A percentile compares a stretch with the other conserved stretches of the same genome.
Evolutionary conservation across 208 protist species (phyloP).

Genomic region (Crithidia thermophila): DNA sequence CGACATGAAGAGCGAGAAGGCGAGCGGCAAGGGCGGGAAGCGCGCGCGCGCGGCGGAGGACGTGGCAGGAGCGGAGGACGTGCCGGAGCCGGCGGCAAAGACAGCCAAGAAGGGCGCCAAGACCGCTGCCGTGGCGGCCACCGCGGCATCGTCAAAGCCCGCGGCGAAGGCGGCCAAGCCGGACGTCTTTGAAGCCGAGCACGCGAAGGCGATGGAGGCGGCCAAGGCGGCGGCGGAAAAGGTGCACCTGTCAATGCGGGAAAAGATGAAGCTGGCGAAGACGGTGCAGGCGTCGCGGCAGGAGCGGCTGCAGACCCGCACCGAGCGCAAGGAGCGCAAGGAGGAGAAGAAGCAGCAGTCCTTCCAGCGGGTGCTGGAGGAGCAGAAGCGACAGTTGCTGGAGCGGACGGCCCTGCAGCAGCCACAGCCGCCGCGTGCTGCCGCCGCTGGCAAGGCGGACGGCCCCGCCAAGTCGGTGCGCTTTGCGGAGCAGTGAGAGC

Average conservation of each 20-base stretch:
- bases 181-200: conserved; percentile 60
- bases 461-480: conserved; percentile 53
- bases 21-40: conserved; percentile 18
- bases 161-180: conserved; percentile 19
- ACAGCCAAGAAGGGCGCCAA: conserved; percentile 3
- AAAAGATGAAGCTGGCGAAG: conserved; percentile 59
- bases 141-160: neutral
- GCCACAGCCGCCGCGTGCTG: conserved; percentile 2
- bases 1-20: neutral
- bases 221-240: conserved; percentile 58
- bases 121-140: conserved; percentile 4
- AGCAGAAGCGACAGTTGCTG: conserved; percentile 84
- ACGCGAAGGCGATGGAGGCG: conserved; percentile 49
- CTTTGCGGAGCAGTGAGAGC: conserved; percentile 47
- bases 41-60: neutral
- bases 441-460: conserved; percentile 3
- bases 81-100: neutral
- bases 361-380: conserved; percentile 76
- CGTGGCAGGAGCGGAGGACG: neutral
- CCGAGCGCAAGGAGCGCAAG: conserved; percentile 45
- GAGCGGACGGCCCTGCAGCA: conserved; percentile 48
- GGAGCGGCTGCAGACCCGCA: conserved; percentile 45
- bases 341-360: conserved; percentile 48
- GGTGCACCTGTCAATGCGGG: conserved; percentile 50
- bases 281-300: conserved; percentile 58